Evolutionary conservation across 2,329 filamentous ascomycete genomes (phyloP).

Genomic region (Blastomyces parvus): DNA sequence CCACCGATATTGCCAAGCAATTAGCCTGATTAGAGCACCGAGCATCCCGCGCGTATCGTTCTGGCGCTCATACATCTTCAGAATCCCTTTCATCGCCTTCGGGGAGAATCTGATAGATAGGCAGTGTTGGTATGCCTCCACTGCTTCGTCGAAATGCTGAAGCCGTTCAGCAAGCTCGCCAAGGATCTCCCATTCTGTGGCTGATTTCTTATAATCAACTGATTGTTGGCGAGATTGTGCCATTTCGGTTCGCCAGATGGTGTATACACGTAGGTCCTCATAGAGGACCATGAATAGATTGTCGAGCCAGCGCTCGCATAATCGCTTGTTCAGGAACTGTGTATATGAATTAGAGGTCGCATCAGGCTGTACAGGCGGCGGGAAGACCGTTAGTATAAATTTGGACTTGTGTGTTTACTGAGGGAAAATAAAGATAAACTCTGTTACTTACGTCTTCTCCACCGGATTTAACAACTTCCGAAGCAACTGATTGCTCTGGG

Average conservation of each 20-base stretch:
- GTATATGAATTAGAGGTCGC: slow-evolving; percentile 66
- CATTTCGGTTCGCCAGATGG: slow-evolving; percentile 98
- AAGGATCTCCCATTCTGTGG: slow-evolving; percentile 96
- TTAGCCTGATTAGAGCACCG: slow-evolving; percentile 75
- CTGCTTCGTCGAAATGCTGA: slow-evolving; percentile 82
- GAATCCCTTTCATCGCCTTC: slow-evolving; percentile 77
- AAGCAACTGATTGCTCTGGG: slow-evolving; percentile 67
- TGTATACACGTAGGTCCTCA: slow-evolving; percentile 95
- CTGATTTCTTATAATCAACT: slow-evolving; percentile 90
- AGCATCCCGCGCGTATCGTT: slow-evolving; percentile 74
- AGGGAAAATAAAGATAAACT: slow-evolving; percentile 2
- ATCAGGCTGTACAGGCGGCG: slow-evolving; percentile 41
- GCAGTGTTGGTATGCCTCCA: slow-evolving; percentile 87
- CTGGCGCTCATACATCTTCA: slow-evolving; percentile 66
- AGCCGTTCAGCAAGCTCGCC: slow-evolving; percentile 85
- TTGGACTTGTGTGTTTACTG: background rate
- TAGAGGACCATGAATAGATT: slow-evolving; percentile 99
- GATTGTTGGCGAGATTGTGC: slow-evolving; percentile 88
- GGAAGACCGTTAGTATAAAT: background rate
- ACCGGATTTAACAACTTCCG: slow-evolving; percentile 66
- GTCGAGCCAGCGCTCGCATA: slow-evolving; percentile 96
- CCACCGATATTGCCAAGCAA: slow-evolving; percentile 98
- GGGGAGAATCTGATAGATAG: slow-evolving; percentile 82
- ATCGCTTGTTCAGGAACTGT: slow-evolving; percentile 89
- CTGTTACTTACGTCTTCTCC: slow-evolving; percentile 53